Evolutionary conservation across 257 asterid species (phyloP), one percentile per base, ranked within the genome.

Genomic region (Catharanthus roseus): DNA sequence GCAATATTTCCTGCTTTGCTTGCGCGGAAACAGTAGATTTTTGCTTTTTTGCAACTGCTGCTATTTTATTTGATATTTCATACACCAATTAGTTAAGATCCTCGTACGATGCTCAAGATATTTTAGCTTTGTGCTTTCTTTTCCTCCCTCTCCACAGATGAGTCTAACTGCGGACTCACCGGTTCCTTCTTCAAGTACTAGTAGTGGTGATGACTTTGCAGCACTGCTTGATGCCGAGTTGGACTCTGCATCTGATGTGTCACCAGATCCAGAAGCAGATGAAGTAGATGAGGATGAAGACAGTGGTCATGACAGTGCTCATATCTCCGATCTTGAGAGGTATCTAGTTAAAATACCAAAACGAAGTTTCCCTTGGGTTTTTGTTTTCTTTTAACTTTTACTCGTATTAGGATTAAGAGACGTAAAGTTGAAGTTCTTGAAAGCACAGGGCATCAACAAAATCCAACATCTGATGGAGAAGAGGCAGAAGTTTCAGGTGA

Each of bases 131-230:
- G 21, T 47, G 19, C 19, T 26, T 55, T 55, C 1, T 4, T 5
- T 15, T 7, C 8, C n/a, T 7, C 38, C 26, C n/a, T 45, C n/a
- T 57, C 31, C 10, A 16, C 64, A 58, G 98, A 93, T 93, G 98
- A 90, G 96, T 82, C 72, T 93, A 80, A 70, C 79, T 6, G 86
- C 87, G 31, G 96, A 89, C 70, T 93, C 97, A 26, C 96, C 98
- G 0, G 82, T 74, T 34, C 87, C 78, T 76, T 90, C 98, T 1
- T 89, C 97, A 21, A 90, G 98, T 77, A 69, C 96, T 23, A 87
- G 98, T 56, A 87, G 96, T 61, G 97, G n/a, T n/a, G n/a, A 89
- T 39, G 96, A 90, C 78, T 86, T 86, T 51, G 95, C 93, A 16
- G 85, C 97, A 6, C 55, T 89, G 79, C 85, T 90, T 18, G 92